Conservation (phyloP, 768 basidiomycete species). For the Cyclocybe aegerita region DNA sequence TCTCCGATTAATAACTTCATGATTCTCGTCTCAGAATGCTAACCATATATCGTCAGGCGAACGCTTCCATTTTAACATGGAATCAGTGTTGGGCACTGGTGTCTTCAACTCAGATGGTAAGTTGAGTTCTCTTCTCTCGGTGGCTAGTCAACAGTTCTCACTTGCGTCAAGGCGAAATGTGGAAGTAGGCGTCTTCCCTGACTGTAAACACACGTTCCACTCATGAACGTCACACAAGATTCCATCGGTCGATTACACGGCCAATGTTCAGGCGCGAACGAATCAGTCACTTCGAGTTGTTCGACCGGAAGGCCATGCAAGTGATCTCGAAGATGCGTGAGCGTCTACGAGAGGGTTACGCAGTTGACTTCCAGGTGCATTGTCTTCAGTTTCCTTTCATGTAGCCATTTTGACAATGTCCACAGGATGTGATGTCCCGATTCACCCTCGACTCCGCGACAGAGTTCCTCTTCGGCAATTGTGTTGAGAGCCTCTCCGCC, state of each 20-base stretch:
- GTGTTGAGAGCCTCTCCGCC: slow-evolving; percentile 51
- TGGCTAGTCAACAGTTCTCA: not conserved
- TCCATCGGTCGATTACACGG: slow-evolving; percentile 63
- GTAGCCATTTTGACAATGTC: not conserved
- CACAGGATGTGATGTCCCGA: slow-evolving; percentile 54
- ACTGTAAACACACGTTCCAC: not conserved
- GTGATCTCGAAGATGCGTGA: slow-evolving; percentile 44
- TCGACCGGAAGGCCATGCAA: slow-evolving; percentile 52
- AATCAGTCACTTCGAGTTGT: slow-evolving; percentile 60
- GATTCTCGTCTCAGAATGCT: too few species aligned
- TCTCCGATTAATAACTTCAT: too few species aligned
- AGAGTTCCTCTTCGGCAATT: slow-evolving; percentile 63
- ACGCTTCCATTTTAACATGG: slow-evolving; percentile 42
- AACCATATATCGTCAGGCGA: slow-evolving; percentile 26
- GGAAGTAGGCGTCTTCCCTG: slow-evolving; percentile 27
- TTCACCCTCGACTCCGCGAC: slow-evolving; percentile 70
- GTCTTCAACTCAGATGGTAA: slow-evolving; percentile 70
- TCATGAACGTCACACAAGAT: slow-evolving; percentile 27
- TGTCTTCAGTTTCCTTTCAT: not conserved
- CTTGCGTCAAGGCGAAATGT: slow-evolving; percentile 30
- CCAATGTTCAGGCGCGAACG: slow-evolving; percentile 64
- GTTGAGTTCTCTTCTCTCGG: slow-evolving; percentile 20
- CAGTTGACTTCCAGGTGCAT: slow-evolving; percentile 58
- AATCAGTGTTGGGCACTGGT: slow-evolving; percentile 56
- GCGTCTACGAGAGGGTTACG: slow-evolving; percentile 46